Evolutionary conservation across 345 rosid species (phyloP).

Genomic region (Isatis tinctoria): DNA sequence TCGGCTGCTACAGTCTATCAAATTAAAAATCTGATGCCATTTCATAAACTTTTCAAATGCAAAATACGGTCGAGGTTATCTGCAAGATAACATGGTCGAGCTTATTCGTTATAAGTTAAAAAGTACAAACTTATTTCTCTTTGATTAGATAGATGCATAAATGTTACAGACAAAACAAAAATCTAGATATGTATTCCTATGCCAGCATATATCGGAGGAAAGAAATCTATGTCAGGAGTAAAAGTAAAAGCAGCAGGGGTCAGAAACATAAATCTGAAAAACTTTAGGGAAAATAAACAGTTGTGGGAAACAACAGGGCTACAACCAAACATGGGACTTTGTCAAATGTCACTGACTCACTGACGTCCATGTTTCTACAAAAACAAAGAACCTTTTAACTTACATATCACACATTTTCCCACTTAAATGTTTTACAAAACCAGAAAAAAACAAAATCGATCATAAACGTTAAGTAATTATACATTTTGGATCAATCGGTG

Average conservation of each 20-base stretch:
- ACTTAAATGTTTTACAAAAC: not conserved
- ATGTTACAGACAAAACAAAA: not conserved
- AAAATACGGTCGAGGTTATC: not conserved
- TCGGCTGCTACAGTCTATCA: not conserved
- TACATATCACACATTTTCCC: conserved; percentile 9
- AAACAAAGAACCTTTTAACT: conserved; percentile 8
- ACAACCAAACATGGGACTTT: conserved; percentile 19
- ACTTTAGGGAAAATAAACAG: conserved; percentile 8
- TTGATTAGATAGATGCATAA: not conserved
- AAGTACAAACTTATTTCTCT: not conserved
- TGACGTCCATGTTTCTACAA: conserved; percentile 10
- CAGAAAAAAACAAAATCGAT: not conserved
- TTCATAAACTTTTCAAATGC: not conserved
- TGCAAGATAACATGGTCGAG: not conserved
- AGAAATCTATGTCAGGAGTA: not conserved
- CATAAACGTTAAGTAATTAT: not conserved
- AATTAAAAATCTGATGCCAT: not conserved
- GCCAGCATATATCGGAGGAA: not conserved
- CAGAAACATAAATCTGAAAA: conserved; percentile 20
- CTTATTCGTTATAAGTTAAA: not conserved
- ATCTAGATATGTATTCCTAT: not conserved
- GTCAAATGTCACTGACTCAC: conserved; percentile 21
- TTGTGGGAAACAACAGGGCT: conserved; percentile 10
- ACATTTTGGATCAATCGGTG: conserved; percentile 15
- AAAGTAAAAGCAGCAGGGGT: conserved; percentile 17